Evolutionary conservation across 129 eudicot genomes (phyloP), one percentile per base, ranked within the genome.

Genomic region (Dittrichia graveolens): DNA sequence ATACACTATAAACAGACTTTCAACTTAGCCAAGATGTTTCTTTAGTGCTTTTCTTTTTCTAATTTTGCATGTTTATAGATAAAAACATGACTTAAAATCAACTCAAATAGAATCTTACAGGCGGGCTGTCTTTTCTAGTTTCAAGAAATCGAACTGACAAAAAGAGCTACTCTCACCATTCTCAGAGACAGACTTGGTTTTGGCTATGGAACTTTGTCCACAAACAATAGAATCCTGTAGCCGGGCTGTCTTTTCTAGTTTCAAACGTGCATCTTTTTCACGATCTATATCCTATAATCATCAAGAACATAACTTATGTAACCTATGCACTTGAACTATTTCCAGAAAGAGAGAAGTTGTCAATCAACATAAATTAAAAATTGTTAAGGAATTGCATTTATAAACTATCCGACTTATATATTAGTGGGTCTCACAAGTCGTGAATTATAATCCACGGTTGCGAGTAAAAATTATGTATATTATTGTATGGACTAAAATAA

Each of bases 231-330:
- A 67, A 72, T 81, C 41, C 49, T 87, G 95, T 18, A 63, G 81
- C 50, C 75, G 87, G 69, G 86, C 68, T 55, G 91, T 64, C 79
- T 83, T 88, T 79, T 94, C 96, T 82, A 83, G 80, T 68, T 94
- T 97, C 80, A 78, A 13, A 46, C 86, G 86, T 79, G 97, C 96
- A 64, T 85, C 78, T 79, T 83, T 88, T 83, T 94, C 96, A 24
- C 78, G 83, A 73, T 94, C 98, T 18, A 90, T 66, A 68, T 94
- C 97, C 98, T 94, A 73, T 42, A 61, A 59, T 65, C 34, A 24
- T 64, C 57, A 68, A 34, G 31, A 70, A n/a, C 12, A 7, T 68
- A 38, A 50, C 16, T 79, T 49, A 80, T 47, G 48, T 65, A 45
- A 72, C 44, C 52, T 71, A 43, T n/a, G 13, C 40, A 56, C 19